These are phyloP conservation scores for Bryoglossum gracile DNA, from an alignment of 495 filamentous ascomycete species.

Conservation along the genomic window DNA sequence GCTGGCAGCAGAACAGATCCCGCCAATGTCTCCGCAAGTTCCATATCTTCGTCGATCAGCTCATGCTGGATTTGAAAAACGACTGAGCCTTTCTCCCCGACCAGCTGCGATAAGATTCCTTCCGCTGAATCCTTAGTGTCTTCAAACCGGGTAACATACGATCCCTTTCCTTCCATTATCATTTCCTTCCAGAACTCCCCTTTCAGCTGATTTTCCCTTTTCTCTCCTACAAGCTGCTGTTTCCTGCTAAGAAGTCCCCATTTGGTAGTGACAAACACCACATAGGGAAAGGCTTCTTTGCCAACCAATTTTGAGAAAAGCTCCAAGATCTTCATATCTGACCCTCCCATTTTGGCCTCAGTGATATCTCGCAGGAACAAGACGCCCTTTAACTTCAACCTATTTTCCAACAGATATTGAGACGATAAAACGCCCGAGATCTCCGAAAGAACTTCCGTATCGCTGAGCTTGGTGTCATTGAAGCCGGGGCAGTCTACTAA, in stretches of 20 bases:
- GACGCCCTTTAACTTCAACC: constrained; percentile 28
- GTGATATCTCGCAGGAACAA: constrained; percentile 37
- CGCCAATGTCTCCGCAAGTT: constrained; percentile 24
- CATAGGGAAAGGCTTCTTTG: constrained; percentile 23
- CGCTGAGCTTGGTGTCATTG: constrained; percentile 33
- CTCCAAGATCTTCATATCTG: constrained; percentile 23
- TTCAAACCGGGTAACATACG: constrained; percentile 24
- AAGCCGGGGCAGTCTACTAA: constrained; percentile 42
- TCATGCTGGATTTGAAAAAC: constrained; percentile 27
- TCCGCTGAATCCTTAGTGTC: constrained; percentile 24
- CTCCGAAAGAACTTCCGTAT: constrained; percentile 34
- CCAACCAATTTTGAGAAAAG: constrained; percentile 34
- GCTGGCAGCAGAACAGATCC: background rate
- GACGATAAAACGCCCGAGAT: constrained; percentile 29
- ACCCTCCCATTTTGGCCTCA: constrained; percentile 29
- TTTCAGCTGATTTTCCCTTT: constrained; percentile 27
- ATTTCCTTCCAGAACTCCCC: constrained; percentile 27
- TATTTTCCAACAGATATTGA: constrained; percentile 22
- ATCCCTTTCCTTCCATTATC: constrained; percentile 24
- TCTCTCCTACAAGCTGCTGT: constrained; percentile 3
- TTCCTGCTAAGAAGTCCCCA: constrained; percentile 27
- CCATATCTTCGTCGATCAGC: constrained; percentile 22
- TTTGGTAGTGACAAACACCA: constrained; percentile 33
- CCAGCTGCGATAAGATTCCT: constrained; percentile 22
- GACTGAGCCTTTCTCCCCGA: constrained; percentile 17